Base-by-base conservation (phyloP, 1,139 yeast species). In the Kodamaea ohmeri region DNA sequence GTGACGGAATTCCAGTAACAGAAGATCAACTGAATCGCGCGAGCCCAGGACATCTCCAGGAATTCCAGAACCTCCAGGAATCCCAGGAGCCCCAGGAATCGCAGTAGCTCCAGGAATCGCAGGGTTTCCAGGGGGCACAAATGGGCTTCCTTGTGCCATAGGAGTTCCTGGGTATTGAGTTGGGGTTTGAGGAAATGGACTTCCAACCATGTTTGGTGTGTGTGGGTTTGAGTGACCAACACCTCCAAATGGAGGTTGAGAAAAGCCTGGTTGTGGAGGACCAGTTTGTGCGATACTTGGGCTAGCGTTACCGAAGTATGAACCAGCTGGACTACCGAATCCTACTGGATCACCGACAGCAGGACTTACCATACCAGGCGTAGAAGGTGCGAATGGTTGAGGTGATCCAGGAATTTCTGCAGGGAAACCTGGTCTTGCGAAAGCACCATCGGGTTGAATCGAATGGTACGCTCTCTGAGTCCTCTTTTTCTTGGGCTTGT, bases 401-500 rank as follows among this genome's bases (percentile, higher is more conserved):
- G 30, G 20, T 27, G 30, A 27, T 27, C 30, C 30, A 3, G 30
- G 20, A 11, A 16, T 6, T 11, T 27, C 16, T 6, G 20, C 20
- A 11, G 30, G 30, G 20, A 27, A 27, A 11, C 16, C 30, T 5
- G 30, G 30, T 27, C 20, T 27, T 8, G 16, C 20, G 20, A 27
- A 27, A 13, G 20, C 30, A 6, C 8, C 18, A 5, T 20, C 25
- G 5, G 26, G 13, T 12, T 31, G 26, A 4, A 31, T 31, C 13
- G 63, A 54, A 45, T 73, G 78, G 53, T 58, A 68, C 1, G 77
- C 79, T 44, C 80, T 60, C 7, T 63, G 70, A 4, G 72, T 56
- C 46, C 76, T 56, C 50, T 71, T 73, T 46, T 68, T 67, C 50
- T 55, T 61, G 24, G 54, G 33, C 37, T 46, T 48, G 17, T 43